These are phyloP conservation scores for Sporisorium scitamineum DNA, from an alignment of 1,284 basidiomycete species.

Conservation along the genomic window DNA sequence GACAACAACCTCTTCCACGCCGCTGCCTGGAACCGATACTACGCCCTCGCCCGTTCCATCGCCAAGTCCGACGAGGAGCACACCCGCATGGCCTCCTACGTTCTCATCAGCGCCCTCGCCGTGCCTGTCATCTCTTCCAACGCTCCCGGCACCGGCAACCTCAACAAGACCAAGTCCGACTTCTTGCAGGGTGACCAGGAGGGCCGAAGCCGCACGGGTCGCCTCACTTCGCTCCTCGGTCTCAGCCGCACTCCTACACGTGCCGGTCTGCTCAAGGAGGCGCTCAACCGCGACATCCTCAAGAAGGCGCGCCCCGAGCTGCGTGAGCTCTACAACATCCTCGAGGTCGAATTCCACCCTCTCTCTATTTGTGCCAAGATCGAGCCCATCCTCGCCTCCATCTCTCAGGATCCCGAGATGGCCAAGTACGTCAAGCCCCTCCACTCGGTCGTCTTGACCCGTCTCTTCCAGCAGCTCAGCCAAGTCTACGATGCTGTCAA, in stretches of 20 bases:
- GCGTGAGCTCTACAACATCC: constrained; percentile 86
- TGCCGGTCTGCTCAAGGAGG: constrained; percentile 77
- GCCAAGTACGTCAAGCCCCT: constrained; percentile 84
- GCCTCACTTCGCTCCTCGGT: constrained; percentile 87
- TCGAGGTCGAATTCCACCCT: constrained; percentile 96
- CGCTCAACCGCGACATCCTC: constrained; percentile 80
- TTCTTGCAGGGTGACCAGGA: constrained; percentile 75
- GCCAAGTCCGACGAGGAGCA: constrained; percentile 77
- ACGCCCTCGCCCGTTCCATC: constrained; percentile 63
- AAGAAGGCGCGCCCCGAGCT: constrained; percentile 82
- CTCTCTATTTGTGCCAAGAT: constrained; percentile 86
- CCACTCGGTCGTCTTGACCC: constrained; percentile 89
- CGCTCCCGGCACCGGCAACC: constrained; percentile 73
- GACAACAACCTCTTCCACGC: constrained; percentile 93
- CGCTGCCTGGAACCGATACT: constrained; percentile 91
- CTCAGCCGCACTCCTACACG: constrained; percentile 88
- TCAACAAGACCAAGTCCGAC: constrained; percentile 71
- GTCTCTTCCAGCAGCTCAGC: constrained; percentile 91
- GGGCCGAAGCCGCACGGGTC: constrained; percentile 75
- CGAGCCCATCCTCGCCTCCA: constrained; percentile 79
- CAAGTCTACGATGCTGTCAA: constrained; percentile 94
- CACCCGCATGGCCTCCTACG: constrained; percentile 86
- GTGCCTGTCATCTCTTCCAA: constrained; percentile 84
- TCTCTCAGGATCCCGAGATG: constrained; percentile 65
- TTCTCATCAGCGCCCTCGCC: constrained; percentile 90